Conservation (phyloP, 768 basidiomycete species). For the Porpolomopsis calyptriformis region DNA sequence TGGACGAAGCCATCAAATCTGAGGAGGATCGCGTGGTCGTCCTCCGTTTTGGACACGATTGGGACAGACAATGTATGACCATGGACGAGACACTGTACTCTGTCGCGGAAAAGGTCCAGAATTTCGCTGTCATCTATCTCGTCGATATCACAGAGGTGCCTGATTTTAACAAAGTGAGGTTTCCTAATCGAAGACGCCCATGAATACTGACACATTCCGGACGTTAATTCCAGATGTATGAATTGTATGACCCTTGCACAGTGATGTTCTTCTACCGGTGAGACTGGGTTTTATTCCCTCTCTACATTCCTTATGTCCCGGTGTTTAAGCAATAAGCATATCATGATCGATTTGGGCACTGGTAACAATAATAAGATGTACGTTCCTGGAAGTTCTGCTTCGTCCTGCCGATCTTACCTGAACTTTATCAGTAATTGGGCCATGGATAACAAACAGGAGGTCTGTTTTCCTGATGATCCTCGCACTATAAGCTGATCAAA, state of each 20-base stretch:
- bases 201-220: neutral
- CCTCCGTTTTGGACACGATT: conserved; percentile 90
- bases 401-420: neutral
- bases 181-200: neutral
- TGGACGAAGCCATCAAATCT: conserved; percentile 96
- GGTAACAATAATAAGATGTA: conserved; percentile 99
- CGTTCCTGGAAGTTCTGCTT: conserved; percentile 20
- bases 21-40: conserved; percentile 95
- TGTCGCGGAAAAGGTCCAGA: conserved; percentile 93
- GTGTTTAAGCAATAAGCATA: conserved; percentile 79
- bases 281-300: conserved; percentile 15
- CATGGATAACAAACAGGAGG: conserved; percentile 98
- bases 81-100: conserved; percentile 96
- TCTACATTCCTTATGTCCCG: conserved; percentile 1
- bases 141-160: conserved; percentile 94
- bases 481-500: neutral
- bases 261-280: conserved; percentile 99
- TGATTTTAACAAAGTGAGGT: conserved; percentile 87
- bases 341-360: conserved; percentile 99
- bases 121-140: conserved; percentile 95
- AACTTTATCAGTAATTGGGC: conserved; percentile 76
- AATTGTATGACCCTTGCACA: conserved; percentile 93
- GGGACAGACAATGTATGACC: conserved; percentile 92
- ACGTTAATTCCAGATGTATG: conserved; percentile 72
- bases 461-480: conserved; percentile 21